These are phyloP conservation scores for Acanthamoeba divionensis DNA, from an alignment of 208 protist species.

Conservation along the genomic window DNA sequence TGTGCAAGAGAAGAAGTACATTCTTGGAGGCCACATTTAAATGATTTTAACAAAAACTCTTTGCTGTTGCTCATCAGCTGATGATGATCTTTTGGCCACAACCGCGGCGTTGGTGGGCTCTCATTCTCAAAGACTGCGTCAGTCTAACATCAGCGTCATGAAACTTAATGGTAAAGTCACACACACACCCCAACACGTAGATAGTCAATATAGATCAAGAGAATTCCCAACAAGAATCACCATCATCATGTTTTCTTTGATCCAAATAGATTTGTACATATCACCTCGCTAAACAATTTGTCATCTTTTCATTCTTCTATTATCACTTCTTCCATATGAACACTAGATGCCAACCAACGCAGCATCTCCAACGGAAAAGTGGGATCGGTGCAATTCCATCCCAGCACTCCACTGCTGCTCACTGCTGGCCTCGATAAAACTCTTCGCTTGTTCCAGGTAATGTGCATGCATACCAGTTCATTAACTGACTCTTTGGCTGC, in stretches of 20 bases:
- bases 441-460: background rate
- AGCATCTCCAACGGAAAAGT: no score
- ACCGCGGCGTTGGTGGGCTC: background rate
- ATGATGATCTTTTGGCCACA: background rate
- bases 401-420: background rate
- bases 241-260: no score
- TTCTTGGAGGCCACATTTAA: background rate
- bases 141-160: background rate
- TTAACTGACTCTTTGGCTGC: background rate
- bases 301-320: no score
- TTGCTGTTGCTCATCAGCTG: background rate
- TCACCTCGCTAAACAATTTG: no score
- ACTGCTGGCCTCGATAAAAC: background rate
- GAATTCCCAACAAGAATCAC: no score
- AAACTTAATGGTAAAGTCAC: background rate
- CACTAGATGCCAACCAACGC: no score
- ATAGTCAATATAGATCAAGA: no score
- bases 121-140: background rate
- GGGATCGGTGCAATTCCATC: background rate
- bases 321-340: no score
- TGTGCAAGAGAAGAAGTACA: background rate
- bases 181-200: no score
- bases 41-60: background rate
- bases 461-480: background rate
- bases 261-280: no score